phyloP scores from a whole-genome alignment of 2,329 filamentous ascomycete species.

The Apiospora phragmitis region DNA sequence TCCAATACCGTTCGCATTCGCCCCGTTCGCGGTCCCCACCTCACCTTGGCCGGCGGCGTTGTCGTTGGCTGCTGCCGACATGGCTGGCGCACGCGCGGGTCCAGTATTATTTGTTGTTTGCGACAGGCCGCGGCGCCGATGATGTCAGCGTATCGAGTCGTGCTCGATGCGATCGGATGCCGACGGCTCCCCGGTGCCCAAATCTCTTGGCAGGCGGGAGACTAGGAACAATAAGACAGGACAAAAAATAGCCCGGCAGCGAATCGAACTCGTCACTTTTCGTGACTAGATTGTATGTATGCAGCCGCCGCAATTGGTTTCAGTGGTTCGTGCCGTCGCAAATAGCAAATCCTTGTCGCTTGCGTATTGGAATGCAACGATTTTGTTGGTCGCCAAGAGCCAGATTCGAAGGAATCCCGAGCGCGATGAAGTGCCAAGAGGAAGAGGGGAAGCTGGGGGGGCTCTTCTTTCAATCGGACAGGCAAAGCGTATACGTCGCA shows the following conservation, averaged over 20 bases:
- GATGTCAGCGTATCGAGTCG: not conserved
- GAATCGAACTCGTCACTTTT: not conserved
- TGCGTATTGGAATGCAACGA: not conserved
- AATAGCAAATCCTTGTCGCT: not conserved
- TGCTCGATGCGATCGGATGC: not conserved
- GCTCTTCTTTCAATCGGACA: not conserved
- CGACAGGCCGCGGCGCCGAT: not conserved
- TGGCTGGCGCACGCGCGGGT: not conserved
- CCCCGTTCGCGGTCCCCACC: not conserved
- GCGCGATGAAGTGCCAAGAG: not conserved
- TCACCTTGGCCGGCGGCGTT: not conserved
- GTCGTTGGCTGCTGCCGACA: conserved; percentile 1
- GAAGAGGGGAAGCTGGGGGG: not conserved
- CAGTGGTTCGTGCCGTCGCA: not conserved
- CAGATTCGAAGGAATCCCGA: too few species aligned
- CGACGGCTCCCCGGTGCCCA: not conserved
- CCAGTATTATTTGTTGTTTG: not conserved
- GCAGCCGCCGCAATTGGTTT: not conserved
- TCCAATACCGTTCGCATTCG: not conserved
- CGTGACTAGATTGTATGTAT: not conserved
- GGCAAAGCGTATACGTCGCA: not conserved
- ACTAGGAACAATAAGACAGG: not conserved
- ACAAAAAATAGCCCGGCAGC: not conserved
- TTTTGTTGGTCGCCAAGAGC: not conserved
- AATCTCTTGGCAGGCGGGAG: not conserved